Conservation (phyloP, 2,329 filamentous ascomycete species). For the Escovopsis sp. region DNA sequence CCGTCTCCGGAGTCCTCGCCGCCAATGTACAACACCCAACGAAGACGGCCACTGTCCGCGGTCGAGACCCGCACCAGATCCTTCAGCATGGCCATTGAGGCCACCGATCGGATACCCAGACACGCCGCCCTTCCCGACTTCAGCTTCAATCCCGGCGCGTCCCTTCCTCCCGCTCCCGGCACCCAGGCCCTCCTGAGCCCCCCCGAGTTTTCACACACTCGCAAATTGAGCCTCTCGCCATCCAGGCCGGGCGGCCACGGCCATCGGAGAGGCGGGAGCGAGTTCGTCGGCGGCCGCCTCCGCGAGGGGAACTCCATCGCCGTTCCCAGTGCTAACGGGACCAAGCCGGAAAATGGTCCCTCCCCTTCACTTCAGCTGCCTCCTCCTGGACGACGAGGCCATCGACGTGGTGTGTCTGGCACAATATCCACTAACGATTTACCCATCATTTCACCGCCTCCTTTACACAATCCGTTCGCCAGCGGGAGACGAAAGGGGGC, state of each 20-base stretch:
- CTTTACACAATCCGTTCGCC: slow-evolving; percentile 34
- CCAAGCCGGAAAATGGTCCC: slow-evolving; percentile 45
- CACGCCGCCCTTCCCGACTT: slow-evolving; percentile 37
- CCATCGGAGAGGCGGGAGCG: slow-evolving; percentile 69
- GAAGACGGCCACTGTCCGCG: slow-evolving; percentile 37
- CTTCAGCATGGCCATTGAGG: slow-evolving; percentile 17
- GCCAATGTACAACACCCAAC: slow-evolving; percentile 28
- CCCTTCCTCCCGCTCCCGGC: slow-evolving; percentile 18
- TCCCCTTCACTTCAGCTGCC: slow-evolving; percentile 40
- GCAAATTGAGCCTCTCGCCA: slow-evolving; percentile 37
- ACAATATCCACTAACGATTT: slow-evolving; percentile 78
- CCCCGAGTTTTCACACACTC: slow-evolving; percentile 38
- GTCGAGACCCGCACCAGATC: slow-evolving; percentile 29
- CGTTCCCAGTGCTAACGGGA: slow-evolving; percentile 54
- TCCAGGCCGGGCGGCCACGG: slow-evolving; percentile 49
- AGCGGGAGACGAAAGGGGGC: slow-evolving; percentile 41
- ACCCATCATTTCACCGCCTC: slow-evolving; percentile 46
- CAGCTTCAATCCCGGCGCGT: slow-evolving; percentile 38
- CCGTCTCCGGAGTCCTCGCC: slow-evolving; percentile 30
- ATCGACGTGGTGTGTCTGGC: slow-evolving; percentile 56
- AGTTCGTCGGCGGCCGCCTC: slow-evolving; percentile 67
- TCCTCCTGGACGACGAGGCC: slow-evolving; percentile 38
- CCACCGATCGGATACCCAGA: slow-evolving; percentile 12
- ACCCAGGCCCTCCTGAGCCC: slow-evolving; percentile 32
- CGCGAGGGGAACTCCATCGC: slow-evolving; percentile 43